phyloP scores from a whole-genome alignment of 345 rosid genomes.

The Lumnitzera littorea region DNA sequence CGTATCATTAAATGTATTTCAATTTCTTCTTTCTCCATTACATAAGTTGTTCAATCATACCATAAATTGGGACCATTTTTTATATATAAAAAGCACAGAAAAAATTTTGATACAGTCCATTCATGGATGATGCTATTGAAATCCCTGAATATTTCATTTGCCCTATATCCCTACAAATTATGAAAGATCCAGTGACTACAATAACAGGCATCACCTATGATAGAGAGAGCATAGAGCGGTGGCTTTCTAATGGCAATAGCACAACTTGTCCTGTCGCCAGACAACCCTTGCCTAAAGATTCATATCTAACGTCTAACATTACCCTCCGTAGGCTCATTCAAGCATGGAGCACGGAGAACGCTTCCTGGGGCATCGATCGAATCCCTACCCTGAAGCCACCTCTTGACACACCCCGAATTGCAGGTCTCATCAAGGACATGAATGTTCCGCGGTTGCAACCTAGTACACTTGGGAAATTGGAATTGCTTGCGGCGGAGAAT shows the following conservation, averaged over 20 bases:
- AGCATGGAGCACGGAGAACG: conserved; percentile 57
- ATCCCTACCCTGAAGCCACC: conserved; percentile 54
- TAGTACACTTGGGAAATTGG: conserved; percentile 30
- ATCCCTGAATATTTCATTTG: conserved; percentile 63
- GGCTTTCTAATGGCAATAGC: conserved; percentile 36
- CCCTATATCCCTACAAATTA: conserved; percentile 77
- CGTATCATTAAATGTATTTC: background rate
- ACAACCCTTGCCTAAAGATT: conserved; percentile 41
- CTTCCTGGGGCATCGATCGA: conserved; percentile 34
- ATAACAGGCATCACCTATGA: conserved; percentile 83
- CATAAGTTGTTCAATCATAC: no score
- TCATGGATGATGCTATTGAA: conserved; percentile 36
- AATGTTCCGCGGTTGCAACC: conserved; percentile 10
- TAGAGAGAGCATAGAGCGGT: conserved; percentile 64
- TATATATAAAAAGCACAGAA: no score
- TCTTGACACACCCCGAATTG: conserved; percentile 24
- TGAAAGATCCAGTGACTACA: conserved; percentile 78
- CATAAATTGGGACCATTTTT: no score
- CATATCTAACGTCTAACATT: conserved; percentile 73
- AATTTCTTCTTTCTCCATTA: background rate
- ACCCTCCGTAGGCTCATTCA: conserved; percentile 64
- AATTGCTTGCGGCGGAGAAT: conserved; percentile 36
- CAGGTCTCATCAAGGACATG: conserved; percentile 31
- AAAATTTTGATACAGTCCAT: no score
- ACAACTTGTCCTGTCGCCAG: conserved; percentile 58